Percentiles rank a stretch among this genome's conserved stretches.
Evolutionary conservation across 2,329 filamentous ascomycete genomes (phyloP).

Genomic region (Neurospora sp.): DNA sequence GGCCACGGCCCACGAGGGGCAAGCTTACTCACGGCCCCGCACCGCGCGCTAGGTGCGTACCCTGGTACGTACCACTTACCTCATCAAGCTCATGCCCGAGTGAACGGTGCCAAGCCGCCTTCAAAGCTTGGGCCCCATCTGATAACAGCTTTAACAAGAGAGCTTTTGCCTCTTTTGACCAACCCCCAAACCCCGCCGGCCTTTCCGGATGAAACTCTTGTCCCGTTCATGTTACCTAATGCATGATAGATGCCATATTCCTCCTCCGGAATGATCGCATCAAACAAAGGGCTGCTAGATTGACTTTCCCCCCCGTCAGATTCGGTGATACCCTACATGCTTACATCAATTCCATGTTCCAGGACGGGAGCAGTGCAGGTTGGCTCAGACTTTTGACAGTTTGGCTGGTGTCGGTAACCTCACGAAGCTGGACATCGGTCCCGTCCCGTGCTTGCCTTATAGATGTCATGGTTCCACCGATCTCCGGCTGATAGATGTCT

Average conservation of each 20-base stretch:
- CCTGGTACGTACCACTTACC: constrained; percentile 3
- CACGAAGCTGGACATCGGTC: background rate
- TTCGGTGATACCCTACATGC: background rate
- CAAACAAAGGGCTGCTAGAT: background rate
- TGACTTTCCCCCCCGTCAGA: background rate
- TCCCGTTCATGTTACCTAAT: background rate
- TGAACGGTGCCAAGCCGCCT: background rate
- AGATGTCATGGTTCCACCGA: background rate
- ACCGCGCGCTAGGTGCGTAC: constrained; percentile 15
- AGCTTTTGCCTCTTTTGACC: background rate
- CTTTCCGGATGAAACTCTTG: background rate
- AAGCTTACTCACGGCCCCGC: constrained; percentile 26
- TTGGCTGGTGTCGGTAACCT: background rate
- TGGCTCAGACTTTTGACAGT: background rate
- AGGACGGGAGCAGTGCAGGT: background rate
- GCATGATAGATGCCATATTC: background rate
- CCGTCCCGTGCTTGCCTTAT: background rate
- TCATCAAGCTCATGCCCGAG: background rate
- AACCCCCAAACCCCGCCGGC: background rate
- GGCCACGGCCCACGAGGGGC: constrained; percentile 13
- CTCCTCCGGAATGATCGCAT: background rate
- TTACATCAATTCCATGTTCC: background rate
- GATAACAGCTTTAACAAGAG: background rate
- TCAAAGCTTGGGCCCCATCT: background rate
- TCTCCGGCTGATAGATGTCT: background rate